phyloP scores from a whole-genome alignment of 768 basidiomycete species.

The Mycena metata region DNA sequence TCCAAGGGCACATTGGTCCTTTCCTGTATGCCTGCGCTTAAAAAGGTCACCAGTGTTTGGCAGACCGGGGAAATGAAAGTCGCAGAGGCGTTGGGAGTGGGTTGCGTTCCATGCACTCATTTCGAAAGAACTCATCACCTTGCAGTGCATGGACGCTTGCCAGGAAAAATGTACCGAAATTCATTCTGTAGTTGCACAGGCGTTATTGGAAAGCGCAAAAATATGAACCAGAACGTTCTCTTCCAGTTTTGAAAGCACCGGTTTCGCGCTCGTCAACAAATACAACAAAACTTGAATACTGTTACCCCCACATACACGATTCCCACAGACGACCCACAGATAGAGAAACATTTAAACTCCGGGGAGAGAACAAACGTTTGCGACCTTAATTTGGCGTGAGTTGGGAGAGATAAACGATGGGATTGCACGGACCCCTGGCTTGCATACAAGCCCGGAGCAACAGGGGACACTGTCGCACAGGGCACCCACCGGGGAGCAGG shows the following conservation, averaged over 20 bases:
- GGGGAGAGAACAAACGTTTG: too few relatives aligned
- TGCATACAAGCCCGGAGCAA: background rate
- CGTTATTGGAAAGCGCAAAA: constrained; percentile 62
- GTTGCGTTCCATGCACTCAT: constrained; percentile 41
- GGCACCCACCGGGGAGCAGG: too few relatives aligned
- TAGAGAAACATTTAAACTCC: too few relatives aligned
- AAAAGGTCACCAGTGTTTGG: constrained; percentile 88
- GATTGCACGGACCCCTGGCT: background rate
- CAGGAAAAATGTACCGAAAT: constrained; percentile 80
- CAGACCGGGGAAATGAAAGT: constrained; percentile 78
- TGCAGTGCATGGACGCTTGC: constrained; percentile 78
- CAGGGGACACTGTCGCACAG: too few relatives aligned
- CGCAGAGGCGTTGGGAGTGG: constrained; percentile 68
- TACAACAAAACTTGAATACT: too few relatives aligned
- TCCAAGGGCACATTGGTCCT: constrained; percentile 81
- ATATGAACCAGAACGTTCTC: constrained; percentile 12
- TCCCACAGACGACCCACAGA: too few relatives aligned
- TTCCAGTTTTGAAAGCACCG: background rate
- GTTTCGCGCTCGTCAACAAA: too few relatives aligned
- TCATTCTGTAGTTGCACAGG: constrained; percentile 80
- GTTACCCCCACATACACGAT: too few relatives aligned
- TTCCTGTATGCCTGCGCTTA: constrained; percentile 90
- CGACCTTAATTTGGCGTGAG: background rate
- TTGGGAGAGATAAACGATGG: background rate
- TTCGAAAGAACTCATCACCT: constrained; percentile 13